Evolutionary conservation across 257 asterid genomes (phyloP).

Genomic region (Nicotiana otophora): DNA sequence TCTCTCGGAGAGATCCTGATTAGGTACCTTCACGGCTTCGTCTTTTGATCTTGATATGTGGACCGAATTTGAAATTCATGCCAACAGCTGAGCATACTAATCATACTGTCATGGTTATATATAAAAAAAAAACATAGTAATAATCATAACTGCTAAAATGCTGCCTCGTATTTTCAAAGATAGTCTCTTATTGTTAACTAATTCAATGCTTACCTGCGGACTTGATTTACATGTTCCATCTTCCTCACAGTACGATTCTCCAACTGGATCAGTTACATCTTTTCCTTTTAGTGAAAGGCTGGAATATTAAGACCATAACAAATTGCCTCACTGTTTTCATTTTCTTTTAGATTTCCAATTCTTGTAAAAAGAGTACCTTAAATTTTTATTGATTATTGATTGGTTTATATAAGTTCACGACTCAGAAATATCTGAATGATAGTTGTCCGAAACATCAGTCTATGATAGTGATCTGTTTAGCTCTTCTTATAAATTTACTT

Average conservation of each 20-base stretch:
- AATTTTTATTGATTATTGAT: neutral
- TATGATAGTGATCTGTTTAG: neutral
- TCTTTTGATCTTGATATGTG: neutral
- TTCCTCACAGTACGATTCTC: neutral
- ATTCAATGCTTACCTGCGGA: neutral
- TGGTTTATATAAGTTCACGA: neutral
- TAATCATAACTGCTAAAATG: no score
- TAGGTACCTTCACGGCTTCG: conserved; percentile 27
- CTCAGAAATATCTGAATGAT: no score
- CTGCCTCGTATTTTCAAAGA: neutral
- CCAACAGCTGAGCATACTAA: neutral
- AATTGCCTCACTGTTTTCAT: neutral
- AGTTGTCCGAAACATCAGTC: neutral
- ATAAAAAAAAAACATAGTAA: no score
- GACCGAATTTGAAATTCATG: neutral
- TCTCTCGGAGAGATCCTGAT: conserved; percentile 89
- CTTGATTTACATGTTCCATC: neutral
- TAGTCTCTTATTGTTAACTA: neutral
- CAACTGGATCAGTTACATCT: neutral
- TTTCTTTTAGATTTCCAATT: neutral
- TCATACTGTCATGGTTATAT: neutral
- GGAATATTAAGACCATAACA: neutral
- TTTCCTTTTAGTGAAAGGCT: neutral
- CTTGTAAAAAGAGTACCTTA: neutral
- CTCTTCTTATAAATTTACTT: neutral